Conservation (phyloP, 116 monocot species). For the Posidonia oceanica region DNA sequence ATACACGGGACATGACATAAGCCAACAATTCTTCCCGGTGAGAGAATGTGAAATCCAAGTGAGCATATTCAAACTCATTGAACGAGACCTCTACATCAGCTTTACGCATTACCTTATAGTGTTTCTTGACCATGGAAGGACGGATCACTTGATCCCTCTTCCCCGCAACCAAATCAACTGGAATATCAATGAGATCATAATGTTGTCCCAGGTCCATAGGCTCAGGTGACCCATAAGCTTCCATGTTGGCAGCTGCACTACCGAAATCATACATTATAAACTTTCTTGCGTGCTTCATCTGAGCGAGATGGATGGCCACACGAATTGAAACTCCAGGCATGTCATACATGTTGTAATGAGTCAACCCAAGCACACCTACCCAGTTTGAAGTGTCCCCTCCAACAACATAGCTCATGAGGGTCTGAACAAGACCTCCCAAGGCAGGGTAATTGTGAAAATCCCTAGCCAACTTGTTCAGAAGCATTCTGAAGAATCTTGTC, state of each 20-base stretch:
- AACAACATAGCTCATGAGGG: constrained; percentile 85
- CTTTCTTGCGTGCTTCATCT: constrained; percentile 65
- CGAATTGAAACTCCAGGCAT: constrained; percentile 92
- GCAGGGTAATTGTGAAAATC: constrained; percentile 95
- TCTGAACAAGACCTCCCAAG: constrained; percentile 85
- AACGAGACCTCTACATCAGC: constrained; percentile 66
- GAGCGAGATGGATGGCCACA: constrained; percentile 83
- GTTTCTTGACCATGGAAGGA: constrained; percentile 91
- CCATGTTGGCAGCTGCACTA: constrained; percentile 58
- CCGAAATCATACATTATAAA: constrained; percentile 96
- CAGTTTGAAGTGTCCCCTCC: constrained; percentile 96
- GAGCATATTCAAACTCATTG: constrained; percentile 88
- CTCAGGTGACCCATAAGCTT: constrained; percentile 63
- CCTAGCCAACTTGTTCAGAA: constrained; percentile 85
- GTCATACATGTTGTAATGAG: constrained; percentile 96
- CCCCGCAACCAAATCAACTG: constrained; percentile 88
- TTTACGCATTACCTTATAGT: constrained; percentile 69
- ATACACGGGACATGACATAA: constrained; percentile 80
- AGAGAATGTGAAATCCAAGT: constrained; percentile 93
- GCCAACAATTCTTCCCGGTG: constrained; percentile 87
- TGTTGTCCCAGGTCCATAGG: constrained; percentile 70
- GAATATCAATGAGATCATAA: constrained; percentile 73
- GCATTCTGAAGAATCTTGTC: constrained; percentile 88
- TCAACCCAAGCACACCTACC: constrained; percentile 81
- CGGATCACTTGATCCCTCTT: constrained; percentile 65